Percentiles rank a stretch among this genome's conserved stretches.
Evolutionary conservation across 2,329 filamentous ascomycete genomes (phyloP).

Genomic region (Monascus ruber): DNA sequence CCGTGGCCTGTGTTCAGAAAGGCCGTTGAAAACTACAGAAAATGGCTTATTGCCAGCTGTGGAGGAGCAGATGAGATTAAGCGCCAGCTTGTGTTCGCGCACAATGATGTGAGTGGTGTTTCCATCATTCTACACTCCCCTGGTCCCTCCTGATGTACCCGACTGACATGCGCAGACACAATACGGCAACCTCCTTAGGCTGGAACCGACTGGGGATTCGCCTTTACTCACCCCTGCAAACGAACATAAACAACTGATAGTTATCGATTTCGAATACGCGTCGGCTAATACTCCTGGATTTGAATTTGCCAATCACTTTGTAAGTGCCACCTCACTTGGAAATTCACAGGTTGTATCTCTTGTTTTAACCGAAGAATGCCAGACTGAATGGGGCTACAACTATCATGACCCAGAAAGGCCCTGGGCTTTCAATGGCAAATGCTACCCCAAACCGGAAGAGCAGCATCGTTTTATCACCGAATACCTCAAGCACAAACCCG

Average conservation of each 20-base stretch:
- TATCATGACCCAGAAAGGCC: constrained; percentile 65
- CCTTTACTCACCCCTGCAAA: constrained; percentile 82
- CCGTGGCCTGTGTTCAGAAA: constrained; percentile 69
- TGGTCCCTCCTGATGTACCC: neutral
- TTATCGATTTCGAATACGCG: constrained; percentile 97
- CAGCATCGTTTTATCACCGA: constrained; percentile 75
- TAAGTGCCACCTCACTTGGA: constrained; percentile 23
- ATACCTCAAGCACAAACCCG: constrained; percentile 72
- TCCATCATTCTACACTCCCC: neutral
- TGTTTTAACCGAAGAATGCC: constrained; percentile 1
- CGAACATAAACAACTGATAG: constrained; percentile 87
- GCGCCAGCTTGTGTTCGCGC: constrained; percentile 77
- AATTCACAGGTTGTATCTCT: neutral
- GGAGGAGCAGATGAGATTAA: constrained; percentile 56
- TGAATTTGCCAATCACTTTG: constrained; percentile 97
- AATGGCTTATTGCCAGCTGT: constrained; percentile 61
- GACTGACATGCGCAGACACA: constrained; percentile 55
- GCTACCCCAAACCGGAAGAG: constrained; percentile 69
- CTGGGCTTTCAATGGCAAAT: constrained; percentile 54
- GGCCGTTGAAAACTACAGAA: constrained; percentile 65
- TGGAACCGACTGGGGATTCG: constrained; percentile 59
- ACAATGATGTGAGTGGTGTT: constrained; percentile 67
- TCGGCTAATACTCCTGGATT: constrained; percentile 75
- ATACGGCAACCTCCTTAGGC: constrained; percentile 91
- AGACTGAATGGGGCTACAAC: constrained; percentile 94